Conservation (phyloP, 345 rosid species). For the Microthlaspi erraticum region DNA sequence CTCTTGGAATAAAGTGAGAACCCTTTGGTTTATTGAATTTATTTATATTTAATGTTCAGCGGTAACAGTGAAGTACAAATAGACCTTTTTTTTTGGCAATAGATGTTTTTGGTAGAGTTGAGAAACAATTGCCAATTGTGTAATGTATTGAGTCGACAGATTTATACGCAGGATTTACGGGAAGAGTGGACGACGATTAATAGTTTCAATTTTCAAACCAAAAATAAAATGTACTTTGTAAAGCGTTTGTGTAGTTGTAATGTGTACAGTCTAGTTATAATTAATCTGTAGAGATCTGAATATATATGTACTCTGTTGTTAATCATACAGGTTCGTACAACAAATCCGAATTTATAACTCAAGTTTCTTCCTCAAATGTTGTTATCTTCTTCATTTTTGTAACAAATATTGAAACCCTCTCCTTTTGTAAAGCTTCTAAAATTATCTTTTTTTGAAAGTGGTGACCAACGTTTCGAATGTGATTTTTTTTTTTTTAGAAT, state of each 20-base stretch:
- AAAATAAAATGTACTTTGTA: background rate
- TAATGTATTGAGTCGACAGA: slow-evolving; percentile 35
- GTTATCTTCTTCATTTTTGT: background rate
- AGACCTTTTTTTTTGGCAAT: slow-evolving; percentile 35
- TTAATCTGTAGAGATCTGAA: background rate
- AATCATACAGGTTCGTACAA: background rate
- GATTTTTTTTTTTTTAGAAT: too few species aligned
- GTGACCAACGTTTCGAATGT: too few species aligned
- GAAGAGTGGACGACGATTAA: background rate
- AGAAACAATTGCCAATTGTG: slow-evolving; percentile 42
- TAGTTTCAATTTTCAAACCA: background rate
- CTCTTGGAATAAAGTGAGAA: slow-evolving; percentile 24
- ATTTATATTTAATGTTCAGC: slow-evolving; percentile 35
- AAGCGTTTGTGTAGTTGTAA: slow-evolving; percentile 10
- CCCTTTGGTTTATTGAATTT: slow-evolving; percentile 24
- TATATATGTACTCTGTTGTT: background rate
- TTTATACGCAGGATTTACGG: slow-evolving; percentile 44
- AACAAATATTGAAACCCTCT: background rate
- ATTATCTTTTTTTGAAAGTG: too few species aligned
- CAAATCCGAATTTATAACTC: background rate
- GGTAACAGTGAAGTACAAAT: slow-evolving; percentile 37
- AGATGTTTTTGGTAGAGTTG: slow-evolving; percentile 43
- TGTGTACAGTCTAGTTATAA: background rate
- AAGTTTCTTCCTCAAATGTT: background rate
- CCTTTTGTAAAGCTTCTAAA: background rate